phyloP scores from a whole-genome alignment of 805 yeast species.

The Wickerhamomyces subpelliculosus region DNA sequence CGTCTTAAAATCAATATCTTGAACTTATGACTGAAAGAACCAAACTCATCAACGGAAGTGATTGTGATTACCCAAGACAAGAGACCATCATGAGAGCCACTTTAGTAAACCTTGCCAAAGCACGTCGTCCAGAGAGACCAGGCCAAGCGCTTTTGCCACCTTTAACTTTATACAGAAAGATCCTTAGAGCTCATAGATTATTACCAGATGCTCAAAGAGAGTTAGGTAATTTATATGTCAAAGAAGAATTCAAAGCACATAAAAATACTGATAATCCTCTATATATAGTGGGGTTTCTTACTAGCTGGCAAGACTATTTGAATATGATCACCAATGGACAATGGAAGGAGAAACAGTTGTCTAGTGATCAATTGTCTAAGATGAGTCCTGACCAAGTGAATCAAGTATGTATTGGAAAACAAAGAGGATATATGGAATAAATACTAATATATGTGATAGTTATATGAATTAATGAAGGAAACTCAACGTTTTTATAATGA shows the following conservation, averaged over 20 bases:
- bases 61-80: neutral
- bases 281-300: conserved; percentile 87
- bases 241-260: conserved; percentile 84
- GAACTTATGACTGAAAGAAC: too few relatives aligned
- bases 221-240: conserved; percentile 87
- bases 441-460: conserved; percentile 9
- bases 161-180: conserved; percentile 64
- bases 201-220: conserved; percentile 66
- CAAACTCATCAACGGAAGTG: too few relatives aligned
- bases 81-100: conserved; percentile 9
- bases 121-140: conserved; percentile 11
- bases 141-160: conserved; percentile 72
- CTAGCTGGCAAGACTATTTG: conserved; percentile 90
- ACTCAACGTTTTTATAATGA: conserved; percentile 28
- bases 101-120: conserved; percentile 7
- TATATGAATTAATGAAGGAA: conserved; percentile 74
- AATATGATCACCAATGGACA: conserved; percentile 49
- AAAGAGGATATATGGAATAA: neutral
- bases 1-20: too few relatives aligned
- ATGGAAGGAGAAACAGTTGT: conserved; percentile 61
- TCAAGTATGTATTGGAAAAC: conserved; percentile 42
- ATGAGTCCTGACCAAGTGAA: conserved; percentile 84
- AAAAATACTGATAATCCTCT: conserved; percentile 77
- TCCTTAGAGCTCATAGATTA: conserved; percentile 69
- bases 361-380: conserved; percentile 60